Conservation (phyloP, 2,329 filamentous ascomycete species). For the Aspergillus calidoustus region DNA sequence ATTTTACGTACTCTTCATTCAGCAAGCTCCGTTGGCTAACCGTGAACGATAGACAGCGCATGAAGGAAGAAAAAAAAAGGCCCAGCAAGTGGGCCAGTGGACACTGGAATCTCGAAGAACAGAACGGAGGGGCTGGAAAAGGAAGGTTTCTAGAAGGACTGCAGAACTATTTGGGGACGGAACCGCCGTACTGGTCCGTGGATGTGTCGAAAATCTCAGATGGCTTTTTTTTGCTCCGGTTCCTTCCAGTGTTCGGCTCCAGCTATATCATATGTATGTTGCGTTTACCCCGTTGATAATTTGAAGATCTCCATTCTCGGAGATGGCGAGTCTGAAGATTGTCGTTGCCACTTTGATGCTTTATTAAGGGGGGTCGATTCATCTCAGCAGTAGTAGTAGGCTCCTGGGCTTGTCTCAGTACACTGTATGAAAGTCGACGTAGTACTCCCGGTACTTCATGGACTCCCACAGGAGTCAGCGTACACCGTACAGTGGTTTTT, state of each 20-base stretch:
- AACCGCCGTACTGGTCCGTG: neutral
- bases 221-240: neutral
- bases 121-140: constrained; percentile 3
- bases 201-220: neutral
- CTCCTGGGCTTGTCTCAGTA: neutral
- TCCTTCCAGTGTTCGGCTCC: neutral
- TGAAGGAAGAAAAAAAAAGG: constrained; percentile 1
- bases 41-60: neutral
- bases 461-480: neutral
- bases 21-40: neutral
- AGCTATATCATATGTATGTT: neutral
- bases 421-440: no score
- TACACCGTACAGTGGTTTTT: neutral
- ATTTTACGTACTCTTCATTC: constrained; percentile 1
- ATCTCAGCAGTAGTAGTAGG: neutral
- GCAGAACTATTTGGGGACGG: neutral
- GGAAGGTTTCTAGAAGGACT: constrained; percentile 16
- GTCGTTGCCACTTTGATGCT: neutral
- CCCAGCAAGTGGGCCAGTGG: constrained; percentile 10
- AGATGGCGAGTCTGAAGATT: constrained; percentile 4
- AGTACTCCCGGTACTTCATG: neutral
- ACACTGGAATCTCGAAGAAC: neutral
- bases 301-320: neutral
- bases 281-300: neutral
- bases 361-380: neutral